Conservation (phyloP, 257 asterid genomes). For the Rauvolfia tetraphylla region DNA sequence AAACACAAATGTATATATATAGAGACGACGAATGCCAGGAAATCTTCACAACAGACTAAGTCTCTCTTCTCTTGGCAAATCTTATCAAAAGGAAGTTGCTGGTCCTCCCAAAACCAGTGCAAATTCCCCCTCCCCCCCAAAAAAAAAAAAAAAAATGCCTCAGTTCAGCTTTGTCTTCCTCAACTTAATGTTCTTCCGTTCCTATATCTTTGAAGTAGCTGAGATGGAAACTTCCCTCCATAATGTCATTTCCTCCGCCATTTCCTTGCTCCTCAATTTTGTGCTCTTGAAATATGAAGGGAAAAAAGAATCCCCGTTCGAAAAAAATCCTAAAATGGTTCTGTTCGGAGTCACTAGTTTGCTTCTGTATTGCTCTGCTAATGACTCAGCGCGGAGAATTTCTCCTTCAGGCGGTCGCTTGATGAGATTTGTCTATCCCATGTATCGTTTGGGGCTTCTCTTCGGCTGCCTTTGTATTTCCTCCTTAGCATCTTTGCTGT, state of each 20-base stretch:
- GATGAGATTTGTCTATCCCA: not conserved
- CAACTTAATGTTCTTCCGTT: not conserved
- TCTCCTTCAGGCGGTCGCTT: not conserved
- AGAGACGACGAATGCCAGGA: too few relatives aligned
- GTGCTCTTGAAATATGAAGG: conserved; percentile 9
- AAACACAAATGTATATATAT: too few relatives aligned
- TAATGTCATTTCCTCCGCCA: not conserved
- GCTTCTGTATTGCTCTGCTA: conserved; percentile 2
- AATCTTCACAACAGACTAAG: too few relatives aligned
- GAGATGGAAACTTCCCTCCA: not conserved
- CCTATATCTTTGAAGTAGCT: not conserved
- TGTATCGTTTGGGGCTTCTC: not conserved
- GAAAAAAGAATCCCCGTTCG: conserved; percentile 1
- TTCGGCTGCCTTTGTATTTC: not conserved
- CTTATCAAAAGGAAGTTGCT: too few relatives aligned
- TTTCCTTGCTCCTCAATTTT: conserved; percentile 5
- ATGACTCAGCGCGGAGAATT: not conserved
- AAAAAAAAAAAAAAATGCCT: too few relatives aligned
- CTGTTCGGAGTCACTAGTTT: not conserved
- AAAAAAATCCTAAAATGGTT: not conserved
- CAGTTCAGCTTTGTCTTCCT: not conserved
- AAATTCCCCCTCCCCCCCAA: too few relatives aligned
- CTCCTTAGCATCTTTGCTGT: not conserved
- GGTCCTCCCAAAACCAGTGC: too few relatives aligned
- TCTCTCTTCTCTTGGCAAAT: too few relatives aligned